Evolutionary conservation across 2,329 filamentous ascomycete genomes (phyloP).

Genomic region (Xylaria sp.): DNA sequence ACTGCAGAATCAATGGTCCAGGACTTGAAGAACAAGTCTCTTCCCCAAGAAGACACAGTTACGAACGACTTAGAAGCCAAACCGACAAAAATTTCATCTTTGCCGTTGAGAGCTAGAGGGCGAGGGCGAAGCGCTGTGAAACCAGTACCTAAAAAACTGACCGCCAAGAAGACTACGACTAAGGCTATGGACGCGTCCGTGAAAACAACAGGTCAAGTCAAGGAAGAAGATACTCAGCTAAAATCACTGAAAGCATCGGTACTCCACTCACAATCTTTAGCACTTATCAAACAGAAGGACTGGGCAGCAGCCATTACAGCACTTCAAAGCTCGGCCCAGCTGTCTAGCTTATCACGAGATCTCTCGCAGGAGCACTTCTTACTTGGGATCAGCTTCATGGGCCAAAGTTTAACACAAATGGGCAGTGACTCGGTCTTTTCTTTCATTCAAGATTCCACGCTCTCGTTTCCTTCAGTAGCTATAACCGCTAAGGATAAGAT

Average conservation of each 20-base stretch:
- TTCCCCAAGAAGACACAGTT: slow-evolving; percentile 22
- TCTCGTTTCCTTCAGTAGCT: slow-evolving; percentile 81
- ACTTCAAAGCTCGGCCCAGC: slow-evolving; percentile 61
- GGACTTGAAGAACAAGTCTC: slow-evolving; percentile 46
- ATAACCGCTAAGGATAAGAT: slow-evolving; percentile 53
- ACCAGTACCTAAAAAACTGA: slow-evolving; percentile 30
- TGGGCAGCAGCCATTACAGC: slow-evolving; percentile 68
- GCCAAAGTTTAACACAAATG: slow-evolving; percentile 77
- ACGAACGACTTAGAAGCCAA: slow-evolving; percentile 51
- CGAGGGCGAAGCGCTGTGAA: slow-evolving; percentile 39
- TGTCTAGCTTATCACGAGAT: slow-evolving; percentile 55
- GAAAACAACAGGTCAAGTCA: slow-evolving; percentile 29
- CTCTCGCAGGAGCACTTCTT: slow-evolving; percentile 65
- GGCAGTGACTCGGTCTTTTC: slow-evolving; percentile 85
- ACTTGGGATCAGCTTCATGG: slow-evolving; percentile 73
- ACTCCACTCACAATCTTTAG: slow-evolving; percentile 56
- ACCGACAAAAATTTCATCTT: slow-evolving; percentile 50
- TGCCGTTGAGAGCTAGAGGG: slow-evolving; percentile 35
- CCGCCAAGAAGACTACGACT: slow-evolving; percentile 44
- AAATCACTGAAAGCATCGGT: slow-evolving; percentile 54
- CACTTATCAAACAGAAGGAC: slow-evolving; percentile 60
- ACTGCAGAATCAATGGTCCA: slow-evolving; percentile 61
- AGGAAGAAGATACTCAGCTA: slow-evolving; percentile 49
- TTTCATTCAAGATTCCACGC: slow-evolving; percentile 89
- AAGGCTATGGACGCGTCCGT: slow-evolving; percentile 41